Conservation (phyloP, 805 yeast genomes). For the Saturnispora zaruensis region DNA sequence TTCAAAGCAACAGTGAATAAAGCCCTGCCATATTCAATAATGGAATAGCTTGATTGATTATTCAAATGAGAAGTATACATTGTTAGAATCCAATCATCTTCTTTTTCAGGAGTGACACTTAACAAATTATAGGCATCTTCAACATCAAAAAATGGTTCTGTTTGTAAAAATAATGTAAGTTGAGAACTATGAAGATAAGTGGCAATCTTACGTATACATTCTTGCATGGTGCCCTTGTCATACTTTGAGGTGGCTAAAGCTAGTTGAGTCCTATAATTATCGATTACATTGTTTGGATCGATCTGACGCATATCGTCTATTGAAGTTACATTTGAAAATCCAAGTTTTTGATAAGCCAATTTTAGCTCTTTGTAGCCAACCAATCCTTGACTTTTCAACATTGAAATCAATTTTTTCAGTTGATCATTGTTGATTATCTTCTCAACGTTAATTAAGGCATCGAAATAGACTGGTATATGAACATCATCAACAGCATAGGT, state of each 20-base stretch:
- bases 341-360: constrained; percentile 22
- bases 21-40: constrained; percentile 42
- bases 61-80: constrained; percentile 59
- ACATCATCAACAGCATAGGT: constrained; percentile 35
- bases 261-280: constrained; percentile 22
- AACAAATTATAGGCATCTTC: constrained; percentile 43
- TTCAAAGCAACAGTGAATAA: constrained; percentile 51
- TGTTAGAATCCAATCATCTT: constrained; percentile 65
- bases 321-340: constrained; percentile 20
- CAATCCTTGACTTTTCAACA: constrained; percentile 42
- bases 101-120: constrained; percentile 44
- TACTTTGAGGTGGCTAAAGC: constrained; percentile 17
- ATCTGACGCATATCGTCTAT: constrained; percentile 15
- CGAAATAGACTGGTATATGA: constrained; percentile 44
- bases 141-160: constrained; percentile 40
- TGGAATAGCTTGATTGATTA: constrained; percentile 38
- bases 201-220: constrained; percentile 33
- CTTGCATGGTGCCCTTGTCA: constrained; percentile 28
- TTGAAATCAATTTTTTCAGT: constrained; percentile 30
- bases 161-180: constrained; percentile 32
- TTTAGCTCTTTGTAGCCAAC: constrained; percentile 41
- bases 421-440: constrained; percentile 40
- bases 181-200: constrained; percentile 29
- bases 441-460: constrained; percentile 41
- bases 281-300: constrained; percentile 23